Base-by-base conservation (phyloP, 768 basidiomycete genomes). In the Mycena metata region DNA sequence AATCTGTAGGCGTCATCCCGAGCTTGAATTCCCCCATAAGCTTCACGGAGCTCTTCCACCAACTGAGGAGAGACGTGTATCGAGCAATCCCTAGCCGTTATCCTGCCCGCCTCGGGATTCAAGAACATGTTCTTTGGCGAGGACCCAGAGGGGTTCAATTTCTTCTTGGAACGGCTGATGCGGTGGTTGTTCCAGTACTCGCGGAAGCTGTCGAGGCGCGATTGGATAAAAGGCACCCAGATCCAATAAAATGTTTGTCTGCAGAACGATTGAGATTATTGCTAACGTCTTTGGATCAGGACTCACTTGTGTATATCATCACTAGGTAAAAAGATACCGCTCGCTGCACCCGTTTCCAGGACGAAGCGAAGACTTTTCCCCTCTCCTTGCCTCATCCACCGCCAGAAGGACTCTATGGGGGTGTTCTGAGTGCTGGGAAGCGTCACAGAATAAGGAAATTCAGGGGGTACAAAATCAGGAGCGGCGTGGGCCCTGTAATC, bases 201-300 rank as follows among this genome's bases (percentile, higher is more conserved):
- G 2, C 61, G 61, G 17, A 42, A 62, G 0, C 15, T 11, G 35
- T 62, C 61, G 9, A 62, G 61, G n/a, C 51, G 41, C 13, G 19
- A 17, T 45, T 62, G 61, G 6, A 62, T 45, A 15, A 62, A 5
- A 45, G 61, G 61, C 2, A 62, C 61, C 61, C 51, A 62, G 7
- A 62, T n/a, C 61, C 61, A 62, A 24, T 62, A 62, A 23, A 62
- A 62, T 7, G 61, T 62, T 26, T 62, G 50, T 13, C 61, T 62
- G 19, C 15, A 12, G 30, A 30, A 30, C 3, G 30, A 30, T 6
- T 30, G 30, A 30, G 30, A 30, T 30, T 30, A 30, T 30, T 30
- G 30, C 30, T 30, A 30, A 30, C 30, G 30, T 30, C 30, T 30
- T 30, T 6, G 39, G 39, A 39, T 39, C 10, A 39, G 15, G 39